Percentiles rank a stretch among this genome's conserved stretches.
Conservation (phyloP, 2,329 filamentous ascomycete genomes). For the Neofusicoccum kwambonambiense region DNA sequence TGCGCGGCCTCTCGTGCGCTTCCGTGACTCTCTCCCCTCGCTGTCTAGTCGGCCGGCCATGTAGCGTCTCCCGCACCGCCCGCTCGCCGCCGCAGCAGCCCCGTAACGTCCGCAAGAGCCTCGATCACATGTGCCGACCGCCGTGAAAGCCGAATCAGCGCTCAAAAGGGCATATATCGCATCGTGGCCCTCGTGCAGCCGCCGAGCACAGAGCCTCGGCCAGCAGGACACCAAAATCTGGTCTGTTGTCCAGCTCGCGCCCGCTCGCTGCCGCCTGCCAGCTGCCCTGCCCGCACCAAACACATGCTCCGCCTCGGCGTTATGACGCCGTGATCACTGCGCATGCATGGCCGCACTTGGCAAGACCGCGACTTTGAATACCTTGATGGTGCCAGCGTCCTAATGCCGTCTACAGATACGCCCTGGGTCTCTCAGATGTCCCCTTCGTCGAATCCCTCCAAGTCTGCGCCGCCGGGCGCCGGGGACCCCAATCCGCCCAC, state of each 20-base stretch:
- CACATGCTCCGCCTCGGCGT: slow-evolving; percentile 15
- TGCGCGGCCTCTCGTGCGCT: not conserved
- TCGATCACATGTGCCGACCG: slow-evolving; percentile 16
- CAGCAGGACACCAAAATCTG: slow-evolving; percentile 13
- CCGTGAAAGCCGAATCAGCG: slow-evolving; percentile 4
- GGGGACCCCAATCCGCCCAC: slow-evolving; percentile 63
- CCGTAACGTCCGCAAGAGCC: not conserved
- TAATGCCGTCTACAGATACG: slow-evolving; percentile 29
- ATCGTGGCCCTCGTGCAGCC: slow-evolving; percentile 11
- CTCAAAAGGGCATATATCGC: slow-evolving; percentile 8
- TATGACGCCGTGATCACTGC: slow-evolving; percentile 17
- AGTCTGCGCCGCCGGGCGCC: slow-evolving; percentile 36
- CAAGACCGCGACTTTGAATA: slow-evolving; percentile 24
- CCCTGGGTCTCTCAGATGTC: slow-evolving; percentile 45
- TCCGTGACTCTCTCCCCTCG: not conserved
- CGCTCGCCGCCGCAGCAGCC: not conserved
- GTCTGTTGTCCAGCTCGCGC: not conserved
- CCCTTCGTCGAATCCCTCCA: slow-evolving; percentile 31
- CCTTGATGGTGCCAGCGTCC: slow-evolving; percentile 12
- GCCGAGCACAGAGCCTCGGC: slow-evolving; percentile 4
- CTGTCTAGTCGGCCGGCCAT: not conserved
- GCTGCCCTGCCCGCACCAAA: not conserved
- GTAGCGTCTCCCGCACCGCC: not conserved
- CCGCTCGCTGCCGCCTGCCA: slow-evolving; percentile 2
- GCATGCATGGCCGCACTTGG: slow-evolving; percentile 45